Base-by-base conservation (phyloP, 2,329 filamentous ascomycete genomes). In the Triangularia setosa region DNA sequence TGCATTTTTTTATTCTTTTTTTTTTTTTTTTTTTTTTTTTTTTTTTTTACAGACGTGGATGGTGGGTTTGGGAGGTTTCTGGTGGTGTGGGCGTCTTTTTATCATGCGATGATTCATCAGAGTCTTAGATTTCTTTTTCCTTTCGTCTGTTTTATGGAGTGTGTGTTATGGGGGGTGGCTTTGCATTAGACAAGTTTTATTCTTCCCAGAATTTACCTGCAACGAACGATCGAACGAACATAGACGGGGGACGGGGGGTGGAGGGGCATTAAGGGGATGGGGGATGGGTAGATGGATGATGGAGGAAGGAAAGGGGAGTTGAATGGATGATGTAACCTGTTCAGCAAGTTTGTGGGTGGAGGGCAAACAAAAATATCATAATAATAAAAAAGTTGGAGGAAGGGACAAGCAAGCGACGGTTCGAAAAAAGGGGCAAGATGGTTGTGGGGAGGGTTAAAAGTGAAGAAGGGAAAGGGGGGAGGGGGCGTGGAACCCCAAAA, bases 1-100 rank as follows among this genome's bases (percentile, higher is more conserved):
- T 75, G 70, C 70, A 18, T 58, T 58, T 58, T 56, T n/a, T n/a
- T n/a, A n/a, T n/a, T n/a, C n/a, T n/a, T n/a, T n/a, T n/a, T n/a
- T n/a, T n/a, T n/a, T n/a, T n/a, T n/a, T n/a, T n/a, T n/a, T n/a
- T n/a, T n/a, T n/a, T n/a, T n/a, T n/a, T n/a, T n/a, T n/a, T n/a
- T n/a, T n/a, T 73, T 59, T 60, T n/a, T 14, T 67, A 66, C 54
- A 62, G 62, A 61, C 60, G 55, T 60, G 65, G 61, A 53, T 53
- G 67, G 55, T 55, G 59, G 64, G 65, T 58, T 68, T 66, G 67
- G 67, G 62, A 64, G n/a, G n/a, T n/a, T n/a, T n/a, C 58, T 66
- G 53, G 62, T 16, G 53, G 24, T 25, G 53, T 16, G 25, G 53
- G 53, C 23, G 52, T 54, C 21, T 54, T 55, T 14, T 25, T 48